phyloP scores from a whole-genome alignment of 73 alveolate species.

The Uronychia setigera region DNA sequence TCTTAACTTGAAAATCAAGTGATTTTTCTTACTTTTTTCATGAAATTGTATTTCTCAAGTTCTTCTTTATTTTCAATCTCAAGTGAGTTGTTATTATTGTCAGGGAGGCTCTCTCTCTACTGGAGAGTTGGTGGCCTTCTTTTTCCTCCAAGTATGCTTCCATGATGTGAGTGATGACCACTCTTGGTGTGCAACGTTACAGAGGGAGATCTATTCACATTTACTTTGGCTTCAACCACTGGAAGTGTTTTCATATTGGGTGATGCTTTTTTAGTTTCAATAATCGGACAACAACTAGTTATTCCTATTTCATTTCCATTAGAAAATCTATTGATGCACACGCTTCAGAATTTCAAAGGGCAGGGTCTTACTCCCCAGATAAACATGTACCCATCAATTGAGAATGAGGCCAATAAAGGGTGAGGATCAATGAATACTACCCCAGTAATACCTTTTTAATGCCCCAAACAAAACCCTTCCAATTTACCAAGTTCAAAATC shows the following conservation, averaged over 20 bases:
- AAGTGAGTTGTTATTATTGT: no score
- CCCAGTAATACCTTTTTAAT: constrained; percentile 67
- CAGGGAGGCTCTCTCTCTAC: no score
- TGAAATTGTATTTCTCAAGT: neutral
- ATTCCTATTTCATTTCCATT: constrained; percentile 6
- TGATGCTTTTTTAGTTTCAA: neutral
- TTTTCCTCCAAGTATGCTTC: no score
- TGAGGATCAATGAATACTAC: constrained; percentile 89
- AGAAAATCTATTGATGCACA: neutral
- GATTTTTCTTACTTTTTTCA: neutral
- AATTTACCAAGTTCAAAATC: constrained; percentile 95
- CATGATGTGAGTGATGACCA: no score
- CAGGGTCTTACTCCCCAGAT: constrained; percentile 71
- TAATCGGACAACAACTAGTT: neutral
- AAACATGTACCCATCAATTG: constrained; percentile 71
- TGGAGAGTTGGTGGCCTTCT: no score
- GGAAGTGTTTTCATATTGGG: constrained; percentile 15
- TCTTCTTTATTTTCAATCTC: neutral
- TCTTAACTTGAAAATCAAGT: no score
- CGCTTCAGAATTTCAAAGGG: constrained; percentile 22
- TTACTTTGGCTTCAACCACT: neutral
- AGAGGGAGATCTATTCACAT: neutral
- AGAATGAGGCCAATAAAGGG: constrained; percentile 81
- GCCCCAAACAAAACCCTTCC: constrained; percentile 86
- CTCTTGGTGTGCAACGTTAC: no score